Conservation (phyloP, 192 early-diverging fungal species). For the Umbelopsis isabellina region DNA sequence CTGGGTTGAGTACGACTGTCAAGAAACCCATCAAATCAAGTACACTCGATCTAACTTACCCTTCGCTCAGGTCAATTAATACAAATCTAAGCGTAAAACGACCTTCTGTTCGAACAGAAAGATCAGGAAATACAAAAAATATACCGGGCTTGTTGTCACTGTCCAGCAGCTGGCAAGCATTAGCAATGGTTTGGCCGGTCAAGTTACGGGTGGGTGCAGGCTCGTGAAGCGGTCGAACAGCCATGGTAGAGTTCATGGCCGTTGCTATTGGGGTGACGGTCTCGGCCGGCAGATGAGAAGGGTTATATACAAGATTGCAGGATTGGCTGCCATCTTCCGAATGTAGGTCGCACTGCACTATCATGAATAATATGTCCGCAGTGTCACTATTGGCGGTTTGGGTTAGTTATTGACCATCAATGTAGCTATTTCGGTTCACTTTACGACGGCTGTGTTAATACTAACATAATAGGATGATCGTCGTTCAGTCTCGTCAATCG, state of each 20-base stretch:
- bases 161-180: conserved; percentile 68
- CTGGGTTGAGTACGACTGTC: too few relatives aligned
- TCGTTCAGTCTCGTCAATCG: conserved; percentile 51
- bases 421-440: not conserved
- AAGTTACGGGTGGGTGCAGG: conserved; percentile 54
- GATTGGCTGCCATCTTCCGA: conserved; percentile 15
- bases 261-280: not conserved
- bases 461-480: conserved; percentile 43
- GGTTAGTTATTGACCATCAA: not conserved
- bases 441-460: not conserved
- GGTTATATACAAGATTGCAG: conserved; percentile 15
- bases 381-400: conserved; percentile 6
- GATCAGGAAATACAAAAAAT: conserved; percentile 74
- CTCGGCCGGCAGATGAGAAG: conserved; percentile 4
- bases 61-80: conserved; percentile 56
- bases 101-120: conserved; percentile 73
- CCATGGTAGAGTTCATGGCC: not conserved
- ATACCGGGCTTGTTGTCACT: conserved; percentile 60
- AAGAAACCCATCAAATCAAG: not conserved
- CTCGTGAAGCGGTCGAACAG: not conserved
- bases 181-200: conserved; percentile 64
- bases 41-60: not conserved
- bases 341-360: conserved; percentile 30
- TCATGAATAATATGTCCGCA: conserved; percentile 11
- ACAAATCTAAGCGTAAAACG: conserved; percentile 66